These are phyloP conservation scores for Xylariaceae sp. DNA, from an alignment of 2,329 filamentous ascomycete genomes.

Conservation along the genomic window DNA sequence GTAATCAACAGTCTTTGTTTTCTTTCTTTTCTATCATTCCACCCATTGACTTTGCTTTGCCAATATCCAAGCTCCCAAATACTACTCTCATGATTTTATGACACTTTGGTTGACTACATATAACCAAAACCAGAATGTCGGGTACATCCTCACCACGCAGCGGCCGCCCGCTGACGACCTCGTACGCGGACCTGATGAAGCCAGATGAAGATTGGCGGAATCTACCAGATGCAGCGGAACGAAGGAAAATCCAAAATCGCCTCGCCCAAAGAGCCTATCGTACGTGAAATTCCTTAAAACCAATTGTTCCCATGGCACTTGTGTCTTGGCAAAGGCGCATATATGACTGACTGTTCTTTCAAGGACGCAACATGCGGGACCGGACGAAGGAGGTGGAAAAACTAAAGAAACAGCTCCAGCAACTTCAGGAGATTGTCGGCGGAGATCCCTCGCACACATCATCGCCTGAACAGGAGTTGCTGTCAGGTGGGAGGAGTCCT, in stretches of 20 bases:
- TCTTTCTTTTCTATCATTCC: neutral
- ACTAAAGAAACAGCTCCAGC: constrained; percentile 44
- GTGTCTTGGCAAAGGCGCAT: neutral
- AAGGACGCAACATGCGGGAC: constrained; percentile 45
- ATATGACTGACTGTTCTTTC: constrained; percentile 8
- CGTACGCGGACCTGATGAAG: constrained; percentile 45
- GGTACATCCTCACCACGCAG: constrained; percentile 41
- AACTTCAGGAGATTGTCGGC: constrained; percentile 41
- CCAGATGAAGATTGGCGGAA: constrained; percentile 46
- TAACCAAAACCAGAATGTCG: constrained; percentile 31
- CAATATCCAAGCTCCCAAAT: constrained; percentile 20
- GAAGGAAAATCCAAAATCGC: constrained; percentile 46
- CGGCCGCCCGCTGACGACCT: constrained; percentile 43
- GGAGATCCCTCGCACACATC: constrained; percentile 38
- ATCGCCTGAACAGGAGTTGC: constrained; percentile 39
- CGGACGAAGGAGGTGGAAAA: constrained; percentile 44
- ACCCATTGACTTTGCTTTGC: constrained; percentile 15
- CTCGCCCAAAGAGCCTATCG: constrained; percentile 45
- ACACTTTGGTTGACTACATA: neutral
- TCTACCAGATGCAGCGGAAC: constrained; percentile 43
- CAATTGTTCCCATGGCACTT: neutral
- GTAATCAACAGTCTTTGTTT: neutral
- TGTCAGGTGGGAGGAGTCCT: constrained; percentile 37
- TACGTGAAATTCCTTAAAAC: constrained; percentile 29
- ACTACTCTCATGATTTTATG: neutral